Percentiles rank a stretch among this genome's conserved stretches.
phyloP scores from a whole-genome alignment of 371 early-diverging fungal genomes.

The Lichtheimia ramosa region DNA sequence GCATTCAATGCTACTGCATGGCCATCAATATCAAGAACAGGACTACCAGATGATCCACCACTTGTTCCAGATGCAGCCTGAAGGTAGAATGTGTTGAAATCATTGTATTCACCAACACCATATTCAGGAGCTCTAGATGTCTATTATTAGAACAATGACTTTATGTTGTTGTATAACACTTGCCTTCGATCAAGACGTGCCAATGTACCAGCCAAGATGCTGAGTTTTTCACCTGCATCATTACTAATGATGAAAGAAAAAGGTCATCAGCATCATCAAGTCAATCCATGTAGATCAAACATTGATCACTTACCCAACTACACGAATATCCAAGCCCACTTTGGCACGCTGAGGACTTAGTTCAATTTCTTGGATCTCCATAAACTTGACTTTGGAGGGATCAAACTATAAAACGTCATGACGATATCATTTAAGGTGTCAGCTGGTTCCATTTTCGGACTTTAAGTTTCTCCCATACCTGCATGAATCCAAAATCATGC shows the following conservation, averaged over 20 bases:
- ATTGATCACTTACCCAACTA: conserved; percentile 57
- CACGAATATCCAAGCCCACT: conserved; percentile 81
- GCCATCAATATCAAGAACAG: conserved; percentile 68
- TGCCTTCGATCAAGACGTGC: conserved; percentile 74
- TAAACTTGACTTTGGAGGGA: conserved; percentile 73
- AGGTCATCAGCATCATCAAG: no score
- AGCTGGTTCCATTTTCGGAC: no score
- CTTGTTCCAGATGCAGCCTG: conserved; percentile 71
- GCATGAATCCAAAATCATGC: conserved; percentile 91
- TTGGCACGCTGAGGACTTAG: conserved; percentile 75
- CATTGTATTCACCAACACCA: conserved; percentile 69
- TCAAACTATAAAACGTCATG: conserved; percentile 57
- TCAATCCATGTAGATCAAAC: background rate
- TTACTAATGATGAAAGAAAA: conserved; percentile 9
- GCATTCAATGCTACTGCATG: conserved; percentile 70
- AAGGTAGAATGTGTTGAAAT: conserved; percentile 70
- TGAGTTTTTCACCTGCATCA: conserved; percentile 29
- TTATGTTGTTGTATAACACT: background rate
- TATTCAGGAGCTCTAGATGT: conserved; percentile 65
- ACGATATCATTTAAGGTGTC: no score
- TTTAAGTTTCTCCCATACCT: conserved; percentile 17
- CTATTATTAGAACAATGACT: no score
- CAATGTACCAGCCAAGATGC: conserved; percentile 64
- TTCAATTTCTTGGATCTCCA: conserved; percentile 67
- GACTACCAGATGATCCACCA: conserved; percentile 69